phyloP scores from a whole-genome alignment of 306 rosid genomes.

The Fragaria ananassa region DNA sequence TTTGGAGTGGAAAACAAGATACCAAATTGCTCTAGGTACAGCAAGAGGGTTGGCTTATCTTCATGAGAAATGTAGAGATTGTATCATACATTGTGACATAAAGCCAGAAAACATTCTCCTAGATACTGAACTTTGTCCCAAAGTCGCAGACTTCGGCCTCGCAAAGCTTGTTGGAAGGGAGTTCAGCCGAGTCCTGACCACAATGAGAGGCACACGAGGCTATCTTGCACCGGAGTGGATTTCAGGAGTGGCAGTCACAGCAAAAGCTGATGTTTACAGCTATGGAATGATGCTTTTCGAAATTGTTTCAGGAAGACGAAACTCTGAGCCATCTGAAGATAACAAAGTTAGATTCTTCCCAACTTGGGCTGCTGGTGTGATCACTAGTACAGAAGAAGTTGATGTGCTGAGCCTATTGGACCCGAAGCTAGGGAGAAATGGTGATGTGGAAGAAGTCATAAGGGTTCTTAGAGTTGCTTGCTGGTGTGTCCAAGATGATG shows the following conservation, averaged over 20 bases:
- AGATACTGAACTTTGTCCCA: slow-evolving; percentile 60
- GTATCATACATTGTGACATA: slow-evolving; percentile 88
- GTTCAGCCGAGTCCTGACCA: slow-evolving; percentile 80
- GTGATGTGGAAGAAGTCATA: slow-evolving; percentile 45
- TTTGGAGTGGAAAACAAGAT: slow-evolving; percentile 71
- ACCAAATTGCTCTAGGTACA: slow-evolving; percentile 72
- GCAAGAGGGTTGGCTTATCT: slow-evolving; percentile 86
- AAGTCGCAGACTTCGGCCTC: slow-evolving; percentile 86
- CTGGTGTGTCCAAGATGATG: slow-evolving; percentile 89
- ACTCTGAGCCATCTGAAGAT: slow-evolving; percentile 59
- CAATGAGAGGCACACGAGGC: slow-evolving; percentile 95
- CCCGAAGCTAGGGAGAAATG: slow-evolving; percentile 48
- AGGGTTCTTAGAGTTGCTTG: slow-evolving; percentile 61
- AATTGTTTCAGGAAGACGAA: slow-evolving; percentile 70
- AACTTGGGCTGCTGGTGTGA: slow-evolving; percentile 40
- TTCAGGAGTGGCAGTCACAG: slow-evolving; percentile 74
- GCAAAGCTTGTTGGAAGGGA: slow-evolving; percentile 88
- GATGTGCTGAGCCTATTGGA: slow-evolving; percentile 52
- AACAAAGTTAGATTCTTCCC: slow-evolving; percentile 62
- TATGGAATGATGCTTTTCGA: slow-evolving; percentile 93
- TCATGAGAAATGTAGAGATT: slow-evolving; percentile 81
- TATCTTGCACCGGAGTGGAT: slow-evolving; percentile 94
- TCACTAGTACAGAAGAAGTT: slow-evolving; percentile 34
- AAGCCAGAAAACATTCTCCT: slow-evolving; percentile 94
- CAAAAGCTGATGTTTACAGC: slow-evolving; percentile 90